A percentile compares a stretch with the other conserved stretches of the same genome.
phyloP scores from a whole-genome alignment of 1,284 basidiomycete genomes.

The Microbotryum intermedium region DNA sequence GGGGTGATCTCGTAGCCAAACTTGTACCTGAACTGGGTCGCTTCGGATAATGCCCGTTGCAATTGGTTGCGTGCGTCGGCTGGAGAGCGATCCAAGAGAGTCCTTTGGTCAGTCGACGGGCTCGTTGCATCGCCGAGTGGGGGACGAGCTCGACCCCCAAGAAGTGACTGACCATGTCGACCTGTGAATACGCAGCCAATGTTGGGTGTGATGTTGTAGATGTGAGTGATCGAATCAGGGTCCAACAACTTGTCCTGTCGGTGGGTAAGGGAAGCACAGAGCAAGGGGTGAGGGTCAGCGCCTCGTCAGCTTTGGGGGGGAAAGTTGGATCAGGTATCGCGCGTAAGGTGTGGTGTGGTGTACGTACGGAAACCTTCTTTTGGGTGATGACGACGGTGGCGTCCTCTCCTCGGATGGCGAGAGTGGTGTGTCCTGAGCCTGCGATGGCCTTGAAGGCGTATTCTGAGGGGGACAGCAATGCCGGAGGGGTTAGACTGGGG shows the following conservation, averaged over 20 bases:
- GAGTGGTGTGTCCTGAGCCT: slow-evolving; percentile 86
- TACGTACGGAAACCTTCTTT: slow-evolving; percentile 85
- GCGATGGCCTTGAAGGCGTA: slow-evolving; percentile 99
- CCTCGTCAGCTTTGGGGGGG: neutral
- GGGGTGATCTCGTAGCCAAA: slow-evolving; percentile 97
- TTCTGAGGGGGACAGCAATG: slow-evolving; percentile 49
- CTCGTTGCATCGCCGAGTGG: neutral
- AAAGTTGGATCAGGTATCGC: neutral
- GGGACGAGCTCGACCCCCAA: neutral
- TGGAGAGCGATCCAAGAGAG: slow-evolving; percentile 38
- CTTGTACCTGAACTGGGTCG: slow-evolving; percentile 91
- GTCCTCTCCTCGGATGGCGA: slow-evolving; percentile 88
- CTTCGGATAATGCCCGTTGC: slow-evolving; percentile 75
- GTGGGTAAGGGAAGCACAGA: slow-evolving; percentile 26
- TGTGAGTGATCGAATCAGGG: slow-evolving; percentile 85
- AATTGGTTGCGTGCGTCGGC: slow-evolving; percentile 93
- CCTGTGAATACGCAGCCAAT: slow-evolving; percentile 99
- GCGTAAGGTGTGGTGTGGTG: no score
- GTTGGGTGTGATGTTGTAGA: slow-evolving; percentile 90
- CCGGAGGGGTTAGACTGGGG: slow-evolving; percentile 2
- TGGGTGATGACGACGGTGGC: slow-evolving; percentile 93
- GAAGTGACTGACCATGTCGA: slow-evolving; percentile 59
- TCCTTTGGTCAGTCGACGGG: slow-evolving; percentile 5
- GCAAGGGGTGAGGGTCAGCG: neutral
- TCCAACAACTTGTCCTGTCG: slow-evolving; percentile 92